A percentile compares a stretch with the other conserved stretches of the same genome.
Conservation (phyloP, 495 filamentous ascomycete genomes). For the Penicillium coffeae region DNA sequence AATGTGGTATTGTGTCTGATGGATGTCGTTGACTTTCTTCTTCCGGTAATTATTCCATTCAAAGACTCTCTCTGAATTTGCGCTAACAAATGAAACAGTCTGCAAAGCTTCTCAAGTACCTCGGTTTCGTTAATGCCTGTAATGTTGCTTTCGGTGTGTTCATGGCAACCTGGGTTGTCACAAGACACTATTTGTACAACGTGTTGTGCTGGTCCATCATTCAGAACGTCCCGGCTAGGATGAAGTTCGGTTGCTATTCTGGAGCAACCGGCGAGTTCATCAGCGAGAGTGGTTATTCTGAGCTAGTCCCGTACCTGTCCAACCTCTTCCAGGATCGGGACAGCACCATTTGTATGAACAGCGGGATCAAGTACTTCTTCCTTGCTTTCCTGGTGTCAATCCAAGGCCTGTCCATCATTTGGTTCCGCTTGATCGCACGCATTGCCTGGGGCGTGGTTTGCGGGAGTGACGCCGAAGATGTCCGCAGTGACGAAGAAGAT, state of each 20-base stretch:
- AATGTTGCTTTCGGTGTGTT: constrained; percentile 84
- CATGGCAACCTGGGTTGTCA: constrained; percentile 77
- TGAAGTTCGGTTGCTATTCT: constrained; percentile 68
- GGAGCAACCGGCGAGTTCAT: constrained; percentile 53
- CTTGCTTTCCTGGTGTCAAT: constrained; percentile 69
- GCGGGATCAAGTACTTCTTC: constrained; percentile 68
- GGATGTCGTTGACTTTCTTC: constrained; percentile 86
- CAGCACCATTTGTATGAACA: constrained; percentile 73
- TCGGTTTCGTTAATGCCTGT: constrained; percentile 69
- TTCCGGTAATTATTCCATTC: constrained; percentile 62
- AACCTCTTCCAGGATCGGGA: constrained; percentile 65
- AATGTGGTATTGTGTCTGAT: constrained; percentile 87
- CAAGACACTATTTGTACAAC: constrained; percentile 78
- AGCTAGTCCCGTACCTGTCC: constrained; percentile 57
- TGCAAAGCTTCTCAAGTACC: constrained; percentile 94
- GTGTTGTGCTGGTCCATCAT: constrained; percentile 77
- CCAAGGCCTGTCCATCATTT: constrained; percentile 77
- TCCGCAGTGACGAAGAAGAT: constrained; percentile 81
- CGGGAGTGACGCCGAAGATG: constrained; percentile 78
- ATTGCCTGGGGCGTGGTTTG: constrained; percentile 73
- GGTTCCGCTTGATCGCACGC: constrained; percentile 83
- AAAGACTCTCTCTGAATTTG: background rate
- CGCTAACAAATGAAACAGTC: constrained; percentile 45
- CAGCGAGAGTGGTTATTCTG: constrained; percentile 51
- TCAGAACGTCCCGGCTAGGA: constrained; percentile 58